These are phyloP conservation scores for Rhododendron molle DNA, from an alignment of 148 eudicot species.

Conservation along the genomic window DNA sequence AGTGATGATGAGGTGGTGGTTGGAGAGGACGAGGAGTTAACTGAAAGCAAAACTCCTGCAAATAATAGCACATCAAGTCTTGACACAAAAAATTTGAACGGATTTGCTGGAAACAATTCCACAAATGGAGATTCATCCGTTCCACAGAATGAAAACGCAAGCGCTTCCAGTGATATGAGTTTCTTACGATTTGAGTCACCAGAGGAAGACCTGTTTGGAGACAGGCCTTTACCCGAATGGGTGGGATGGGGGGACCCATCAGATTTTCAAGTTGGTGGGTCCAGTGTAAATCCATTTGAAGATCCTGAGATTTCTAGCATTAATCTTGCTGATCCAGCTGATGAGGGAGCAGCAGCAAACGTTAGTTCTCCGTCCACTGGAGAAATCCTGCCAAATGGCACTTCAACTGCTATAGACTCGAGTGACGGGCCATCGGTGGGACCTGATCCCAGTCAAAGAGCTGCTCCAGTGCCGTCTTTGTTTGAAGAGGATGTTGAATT, in stretches of 20 bases:
- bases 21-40: slow-evolving; percentile 69
- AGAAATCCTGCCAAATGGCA: slow-evolving; percentile 44
- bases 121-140: slow-evolving; percentile 10
- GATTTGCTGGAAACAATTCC: slow-evolving; percentile 16
- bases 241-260: slow-evolving; percentile 69
- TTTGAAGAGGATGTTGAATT: slow-evolving; percentile 97
- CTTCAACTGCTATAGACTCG: slow-evolving; percentile 22
- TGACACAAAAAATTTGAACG: slow-evolving; percentile 20
- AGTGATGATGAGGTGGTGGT: slow-evolving; percentile 95
- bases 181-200: slow-evolving; percentile 47
- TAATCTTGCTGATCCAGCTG: slow-evolving; percentile 20
- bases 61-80: slow-evolving; percentile 34
- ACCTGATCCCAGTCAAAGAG: slow-evolving; percentile 35
- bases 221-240: slow-evolving; percentile 71
- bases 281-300: slow-evolving; percentile 64
- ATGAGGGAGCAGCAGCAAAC: slow-evolving; percentile 17
- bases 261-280: slow-evolving; percentile 48
- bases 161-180: slow-evolving; percentile 28
- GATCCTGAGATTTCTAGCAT: slow-evolving; percentile 28
- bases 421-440: slow-evolving; percentile 21
- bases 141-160: slow-evolving; percentile 20
- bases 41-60: slow-evolving; percentile 32
- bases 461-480: slow-evolving; percentile 56
- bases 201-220: slow-evolving; percentile 44
- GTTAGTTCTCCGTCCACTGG: slow-evolving; percentile 26